Evolutionary conservation across 345 rosid species (phyloP), one percentile per base, ranked within the genome.

Genomic region (Mallotus nudiflorus): DNA sequence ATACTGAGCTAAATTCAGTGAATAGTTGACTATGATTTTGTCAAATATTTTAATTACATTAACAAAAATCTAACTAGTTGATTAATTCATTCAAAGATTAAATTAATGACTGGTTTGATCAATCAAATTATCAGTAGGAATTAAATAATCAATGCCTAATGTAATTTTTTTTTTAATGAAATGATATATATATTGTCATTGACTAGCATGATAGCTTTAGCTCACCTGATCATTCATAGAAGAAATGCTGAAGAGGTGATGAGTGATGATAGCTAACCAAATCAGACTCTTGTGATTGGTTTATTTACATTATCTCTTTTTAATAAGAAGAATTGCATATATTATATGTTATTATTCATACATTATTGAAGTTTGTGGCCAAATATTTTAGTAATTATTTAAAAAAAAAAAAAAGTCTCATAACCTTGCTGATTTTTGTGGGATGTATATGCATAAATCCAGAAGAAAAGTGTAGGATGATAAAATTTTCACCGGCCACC

Each of bases 401-500:
- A 2, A n/a, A n/a, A n/a, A n/a, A n/a, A n/a, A n/a, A n/a, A n/a
- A n/a, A n/a, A n/a, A n/a, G n/a, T n/a, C n/a, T n/a, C 46, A 4
- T 42, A 12, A 42, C 11, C 46, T 42, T 42, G 9, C 9, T 42
- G 46, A 42, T 42, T 42, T 12, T 42, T 42, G 9, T n/a, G n/a
- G n/a, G n/a, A n/a, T n/a, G n/a, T 42, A 42, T 1, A 0, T 25
- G 9, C 51, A 3, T 33, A 5, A 14, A 16, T 20, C 31, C 13
- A 31, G 6, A 28, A 35, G 54, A 68, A 68, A 56, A 39, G 42
- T 57, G 22, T 33, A 3, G 15, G 33, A n/a, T 44, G 2, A 13
- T 57, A n/a, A n/a, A 12, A 6, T 24, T 29, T 56, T 35, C 27
- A 44, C 72, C 72, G 64, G 28, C 64, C n/a, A n/a, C n/a, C n/a